Evolutionary conservation across 371 early-diverging fungal species (phyloP).

Genomic region (Mucor irregularis): DNA sequence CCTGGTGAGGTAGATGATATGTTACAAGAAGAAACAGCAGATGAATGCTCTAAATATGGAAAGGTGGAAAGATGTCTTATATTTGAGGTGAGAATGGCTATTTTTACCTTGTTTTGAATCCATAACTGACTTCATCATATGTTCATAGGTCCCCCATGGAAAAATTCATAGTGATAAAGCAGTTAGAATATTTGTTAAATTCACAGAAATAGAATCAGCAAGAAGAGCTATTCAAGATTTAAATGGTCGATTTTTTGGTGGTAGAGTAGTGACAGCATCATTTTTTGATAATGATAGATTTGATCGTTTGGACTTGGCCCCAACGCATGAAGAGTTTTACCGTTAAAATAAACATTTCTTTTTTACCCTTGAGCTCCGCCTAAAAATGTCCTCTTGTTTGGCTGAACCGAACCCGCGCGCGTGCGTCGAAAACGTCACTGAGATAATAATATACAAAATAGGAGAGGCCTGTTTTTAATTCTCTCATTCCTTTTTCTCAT

Average conservation of each 20-base stretch:
- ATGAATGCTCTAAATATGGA: conserved; percentile 78
- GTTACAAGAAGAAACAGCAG: conserved; percentile 74
- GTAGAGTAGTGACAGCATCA: conserved; percentile 63
- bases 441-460: neutral
- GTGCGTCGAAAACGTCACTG: neutral
- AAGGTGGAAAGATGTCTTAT: conserved; percentile 68
- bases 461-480: neutral
- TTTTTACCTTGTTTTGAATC: neutral
- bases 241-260: conserved; percentile 79
- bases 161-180: conserved; percentile 60
- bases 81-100: conserved; percentile 48
- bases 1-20: conserved; percentile 75
- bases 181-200: conserved; percentile 75
- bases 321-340: conserved; percentile 43
- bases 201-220: conserved; percentile 52
- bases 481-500: neutral
- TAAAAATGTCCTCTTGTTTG: too few species aligned
- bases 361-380: conserved; percentile 4
- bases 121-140: neutral
- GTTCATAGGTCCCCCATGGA: conserved; percentile 45
- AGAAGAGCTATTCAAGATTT: conserved; percentile 60
- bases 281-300: conserved; percentile 58
- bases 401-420: too few species aligned
- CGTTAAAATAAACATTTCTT: neutral
- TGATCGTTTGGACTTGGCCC: conserved; percentile 59